Evolutionary conservation across 2,329 filamentous ascomycete genomes (phyloP), one percentile per base, ranked within the genome.

Genomic region (Phyllosticta paracitricarpa): DNA sequence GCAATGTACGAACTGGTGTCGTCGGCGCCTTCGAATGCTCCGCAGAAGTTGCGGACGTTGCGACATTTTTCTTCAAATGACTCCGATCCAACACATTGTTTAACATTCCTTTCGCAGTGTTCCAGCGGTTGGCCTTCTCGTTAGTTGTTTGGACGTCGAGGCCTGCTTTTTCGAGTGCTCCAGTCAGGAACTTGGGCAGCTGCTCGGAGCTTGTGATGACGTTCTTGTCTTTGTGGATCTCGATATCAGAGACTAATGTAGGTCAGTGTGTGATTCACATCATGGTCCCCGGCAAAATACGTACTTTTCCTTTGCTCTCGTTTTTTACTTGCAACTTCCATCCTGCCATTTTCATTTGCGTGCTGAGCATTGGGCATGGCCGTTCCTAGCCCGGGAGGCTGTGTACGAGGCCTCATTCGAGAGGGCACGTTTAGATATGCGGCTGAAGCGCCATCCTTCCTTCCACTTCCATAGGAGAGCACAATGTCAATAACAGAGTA

Each of bases 401-500:
- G 17, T 17, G 14, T 5, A 19, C 40, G 40, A 17, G 40, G 40
- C 6, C 59, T 52, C 54, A 54, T 56, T 22, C 54, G 54, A 30
- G 22, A 40, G 1, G 60, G 60, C 56, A 58, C 30, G 8, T 24
- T 19, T 4, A 62, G 24, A 30, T 62, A 62, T 1, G 17, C n/a
- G 17, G 57, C 51, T 51, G 17, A 12, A 22, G 59, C 40, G 6
- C 17, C 14, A 28, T 51, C 28, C 57, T 64, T 65, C 51, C 26
- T 59, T 1, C 61, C 62, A 26, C 59, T 51, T 2, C 68, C 66
- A 14, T 58, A 56, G 14, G 60, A 61, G 4, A 69, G 30, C 0
- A 69, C 61, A 3, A 77, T 71, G 63, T 78, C 75, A 14, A 77
- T 66, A 6, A 76, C 64, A 2, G 73, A 74, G 56, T 75, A 73